Conservation (phyloP, 2,329 filamentous ascomycete genomes). For the Diaporthe vaccinii region DNA sequence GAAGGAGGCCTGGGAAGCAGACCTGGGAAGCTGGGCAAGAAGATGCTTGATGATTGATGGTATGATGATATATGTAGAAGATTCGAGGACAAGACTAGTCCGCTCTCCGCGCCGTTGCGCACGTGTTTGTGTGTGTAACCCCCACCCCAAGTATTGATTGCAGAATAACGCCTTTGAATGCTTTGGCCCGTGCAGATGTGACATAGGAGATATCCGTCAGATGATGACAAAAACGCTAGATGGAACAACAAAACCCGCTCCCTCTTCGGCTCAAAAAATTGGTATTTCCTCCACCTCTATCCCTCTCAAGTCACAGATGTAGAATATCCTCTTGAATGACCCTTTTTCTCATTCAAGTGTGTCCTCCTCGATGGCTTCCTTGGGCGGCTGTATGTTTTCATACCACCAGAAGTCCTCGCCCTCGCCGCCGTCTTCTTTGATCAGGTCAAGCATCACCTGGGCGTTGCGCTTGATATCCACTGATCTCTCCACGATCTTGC, state of each 20-base stretch:
- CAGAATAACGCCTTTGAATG: conserved; percentile 36
- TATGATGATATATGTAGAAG: conserved; percentile 24
- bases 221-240: conserved; percentile 25
- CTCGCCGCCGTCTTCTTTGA: conserved; percentile 70
- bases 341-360: conserved; percentile 51
- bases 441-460: conserved; percentile 74
- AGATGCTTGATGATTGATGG: conserved; percentile 24
- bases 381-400: conserved; percentile 65
- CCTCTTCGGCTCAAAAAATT: conserved; percentile 19
- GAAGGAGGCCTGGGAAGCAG: no score
- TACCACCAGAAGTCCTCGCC: conserved; percentile 76
- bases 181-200: conserved; percentile 29
- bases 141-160: conserved; percentile 3
- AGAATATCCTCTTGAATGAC: conserved; percentile 39
- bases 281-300: conserved; percentile 29
- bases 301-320: neutral
- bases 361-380: conserved; percentile 67
- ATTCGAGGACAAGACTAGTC: conserved; percentile 6
- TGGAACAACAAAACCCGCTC: conserved; percentile 14
- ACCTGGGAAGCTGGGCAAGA: neutral
- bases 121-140: neutral
- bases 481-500: conserved; percentile 69
- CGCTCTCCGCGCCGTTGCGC: conserved; percentile 15
- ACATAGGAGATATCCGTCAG: conserved; percentile 37
- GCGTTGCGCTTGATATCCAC: conserved; percentile 75